Base-by-base conservation (phyloP, 164 flowering plant genomes). In the Buxus sempervirens region DNA sequence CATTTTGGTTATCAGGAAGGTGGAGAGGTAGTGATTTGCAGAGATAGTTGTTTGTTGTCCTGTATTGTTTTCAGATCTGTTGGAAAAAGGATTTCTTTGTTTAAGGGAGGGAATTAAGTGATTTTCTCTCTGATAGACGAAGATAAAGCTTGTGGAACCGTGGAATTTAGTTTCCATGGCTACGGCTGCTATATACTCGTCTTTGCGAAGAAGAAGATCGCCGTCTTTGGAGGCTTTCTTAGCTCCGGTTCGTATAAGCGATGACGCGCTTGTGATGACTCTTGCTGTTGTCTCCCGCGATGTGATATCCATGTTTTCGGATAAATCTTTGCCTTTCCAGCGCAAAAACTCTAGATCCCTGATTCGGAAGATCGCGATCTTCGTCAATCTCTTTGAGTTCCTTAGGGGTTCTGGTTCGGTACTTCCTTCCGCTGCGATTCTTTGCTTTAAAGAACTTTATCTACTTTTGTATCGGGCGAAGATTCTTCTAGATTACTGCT, bases 401-500 rank as follows among this genome's bases (percentile, higher is more conserved):
- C 68, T 76, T 2, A 55, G 56, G 25, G 82, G 74, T 16, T 68
- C 64, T 8, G 21, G 41, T 58, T 61, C 56, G 15, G 48, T 36
- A 22, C 65, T 80, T 24, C 78, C 88, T 5, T 54, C 85, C 3
- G 70, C 95, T 0, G 84, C 86, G 8, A 66, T 69, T 14, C 72
- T 95, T 7, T 96, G 99, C 72, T 83, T 88, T 38, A 86, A 90
- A 73, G 99, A 96, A 79, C 75, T 90, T 36, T 90, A 92, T 64
- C 73, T 89, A 58, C 58, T 93, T 54, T 64, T 96, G 36, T 82
- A 84, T 54, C 71, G 96, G 56, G 81, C 88, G 9, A 89, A 87
- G 75, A 81, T 88, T 7, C 68, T 93, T 42, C 85, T 96, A 54
- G 96, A 93, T 73, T 86, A 87, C 66, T 84, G 90, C 72, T 53